Base-by-base conservation (phyloP, 495 filamentous ascomycete species). In the Penicillium turbatum region DNA sequence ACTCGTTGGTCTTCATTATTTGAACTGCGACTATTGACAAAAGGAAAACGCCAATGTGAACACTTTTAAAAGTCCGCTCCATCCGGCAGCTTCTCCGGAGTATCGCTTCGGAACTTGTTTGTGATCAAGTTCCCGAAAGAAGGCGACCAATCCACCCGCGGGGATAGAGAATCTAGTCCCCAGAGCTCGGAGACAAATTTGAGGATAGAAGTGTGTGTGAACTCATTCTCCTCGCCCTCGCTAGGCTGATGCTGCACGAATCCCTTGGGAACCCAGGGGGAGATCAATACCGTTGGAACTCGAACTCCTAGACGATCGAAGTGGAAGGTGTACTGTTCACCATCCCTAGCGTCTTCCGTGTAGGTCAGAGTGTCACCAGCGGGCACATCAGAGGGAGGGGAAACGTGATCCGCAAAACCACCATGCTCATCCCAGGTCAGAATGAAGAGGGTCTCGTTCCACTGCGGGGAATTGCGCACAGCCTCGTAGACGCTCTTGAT, bases 401-500 rank as follows among this genome's bases (percentile, higher is more conserved):
- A 48, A 21, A 79, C 75, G 30, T 79, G 77, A 57, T 79, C 77
- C 1, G 70, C 74, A 48, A 79, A 79, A 12, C 77, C 77, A 21
- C 77, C 70, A 55, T 77, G 72, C 54, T 79, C 77, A 56, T 79
- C 77, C 48, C 73, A 79, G 16, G 73, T 79, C 38, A 79, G 45
- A 53, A 79, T 72, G 56, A 79, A 75, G 11, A 78, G 66, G 0
- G 76, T 78, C 11, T 75, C 62, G 9, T 79, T 70, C 75, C 75
- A 79, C 49, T 79, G 72, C 15, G 74, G 75, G 6, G 70, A 73
- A 7, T 60, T 54, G 17, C 77, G 74, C 13, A 79, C 38, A 3
- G 75, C 74, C 48, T 79, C 76, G 54, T 80, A 79, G 52, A 81
- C 70, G 9, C 68, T 59, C 64, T 80, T 80, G 57, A 81, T 64